Conservation (phyloP, 495 filamentous ascomycete genomes). For the Penicillium lividum region DNA sequence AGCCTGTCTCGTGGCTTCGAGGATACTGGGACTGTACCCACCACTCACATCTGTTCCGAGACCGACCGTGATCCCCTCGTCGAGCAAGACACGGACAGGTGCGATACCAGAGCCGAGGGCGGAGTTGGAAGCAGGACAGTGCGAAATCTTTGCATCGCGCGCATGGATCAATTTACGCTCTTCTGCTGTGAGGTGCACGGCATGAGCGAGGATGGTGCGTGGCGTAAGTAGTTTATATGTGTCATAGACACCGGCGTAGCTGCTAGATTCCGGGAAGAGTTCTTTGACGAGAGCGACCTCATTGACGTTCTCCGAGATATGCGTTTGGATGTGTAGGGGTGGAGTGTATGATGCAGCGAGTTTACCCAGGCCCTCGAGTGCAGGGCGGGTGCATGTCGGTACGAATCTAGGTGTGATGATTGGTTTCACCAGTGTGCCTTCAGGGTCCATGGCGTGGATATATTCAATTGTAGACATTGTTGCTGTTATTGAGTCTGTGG, state of each 20-base stretch:
- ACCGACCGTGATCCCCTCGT: slow-evolving; percentile 74
- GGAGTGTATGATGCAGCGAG: slow-evolving; percentile 58
- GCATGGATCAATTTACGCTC: slow-evolving; percentile 64
- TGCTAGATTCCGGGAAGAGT: slow-evolving; percentile 64
- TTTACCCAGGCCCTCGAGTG: slow-evolving; percentile 61
- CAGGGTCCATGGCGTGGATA: slow-evolving; percentile 66
- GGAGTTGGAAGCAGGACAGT: slow-evolving; percentile 86
- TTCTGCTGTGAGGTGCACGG: slow-evolving; percentile 65
- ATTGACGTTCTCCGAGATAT: slow-evolving; percentile 80
- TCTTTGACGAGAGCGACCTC: slow-evolving; percentile 70
- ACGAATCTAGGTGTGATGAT: slow-evolving; percentile 93
- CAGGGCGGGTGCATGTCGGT: slow-evolving; percentile 63
- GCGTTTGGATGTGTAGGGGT: slow-evolving; percentile 77
- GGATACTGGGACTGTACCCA: slow-evolving; percentile 77
- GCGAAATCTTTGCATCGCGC: slow-evolving; percentile 66
- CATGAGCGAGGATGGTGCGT: slow-evolving; percentile 84
- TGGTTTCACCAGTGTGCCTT: slow-evolving; percentile 61
- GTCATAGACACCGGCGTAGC: slow-evolving; percentile 84
- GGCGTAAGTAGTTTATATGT: slow-evolving; percentile 62
- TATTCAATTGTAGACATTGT: slow-evolving; percentile 59
- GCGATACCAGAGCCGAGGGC: slow-evolving; percentile 74
- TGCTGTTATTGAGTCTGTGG: slow-evolving; percentile 49
- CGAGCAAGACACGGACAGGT: slow-evolving; percentile 67
- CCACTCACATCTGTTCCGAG: slow-evolving; percentile 90
- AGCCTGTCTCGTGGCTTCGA: slow-evolving; percentile 77